Conservation (phyloP, 208 protist genomes). For the Trypanosoma platydactyli region DNA sequence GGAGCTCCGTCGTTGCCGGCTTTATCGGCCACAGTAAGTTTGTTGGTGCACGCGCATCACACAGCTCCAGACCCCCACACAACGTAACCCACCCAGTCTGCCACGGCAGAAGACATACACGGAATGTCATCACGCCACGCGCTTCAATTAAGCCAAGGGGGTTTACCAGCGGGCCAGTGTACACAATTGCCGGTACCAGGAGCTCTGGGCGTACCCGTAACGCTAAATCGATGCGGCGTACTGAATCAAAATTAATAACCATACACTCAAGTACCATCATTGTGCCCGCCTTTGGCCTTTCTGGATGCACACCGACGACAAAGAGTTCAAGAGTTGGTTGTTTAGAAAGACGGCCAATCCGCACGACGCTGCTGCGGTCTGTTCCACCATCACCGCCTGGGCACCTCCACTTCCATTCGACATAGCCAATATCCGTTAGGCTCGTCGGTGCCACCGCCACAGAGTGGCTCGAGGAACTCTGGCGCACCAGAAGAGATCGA, state of each 20-base stretch:
- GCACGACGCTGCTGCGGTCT: conserved; percentile 35
- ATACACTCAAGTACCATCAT: conserved; percentile 39
- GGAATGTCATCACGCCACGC: conserved; percentile 29
- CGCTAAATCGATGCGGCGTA: conserved; percentile 39
- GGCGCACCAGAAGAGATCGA: conserved; percentile 30
- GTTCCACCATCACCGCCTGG: conserved; percentile 55
- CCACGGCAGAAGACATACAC: conserved; percentile 67
- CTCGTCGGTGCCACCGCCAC: conserved; percentile 1
- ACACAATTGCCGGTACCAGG: conserved; percentile 55
- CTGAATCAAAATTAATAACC: conserved; percentile 31
- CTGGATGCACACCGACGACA: conserved; percentile 17
- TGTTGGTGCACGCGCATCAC: conserved; percentile 35
- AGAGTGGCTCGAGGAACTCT: conserved; percentile 1
- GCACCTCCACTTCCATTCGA: conserved; percentile 54
- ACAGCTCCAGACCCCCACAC: conserved; percentile 48
- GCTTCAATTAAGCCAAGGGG: conserved; percentile 41
- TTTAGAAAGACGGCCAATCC: conserved; percentile 26
- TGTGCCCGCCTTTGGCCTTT: conserved; percentile 23
- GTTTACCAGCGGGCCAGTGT: conserved; percentile 55
- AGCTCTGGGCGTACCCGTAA: conserved; percentile 67
- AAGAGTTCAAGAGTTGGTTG: conserved; percentile 41
- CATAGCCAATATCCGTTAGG: conserved; percentile 45
- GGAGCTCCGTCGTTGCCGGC: conserved; percentile 7
- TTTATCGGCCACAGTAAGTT: conserved; percentile 49
- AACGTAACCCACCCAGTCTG: conserved; percentile 51